Percentiles rank a stretch among this genome's conserved stretches.
phyloP scores from a whole-genome alignment of 345 rosid species.

The Eucalyptus curtisii region DNA sequence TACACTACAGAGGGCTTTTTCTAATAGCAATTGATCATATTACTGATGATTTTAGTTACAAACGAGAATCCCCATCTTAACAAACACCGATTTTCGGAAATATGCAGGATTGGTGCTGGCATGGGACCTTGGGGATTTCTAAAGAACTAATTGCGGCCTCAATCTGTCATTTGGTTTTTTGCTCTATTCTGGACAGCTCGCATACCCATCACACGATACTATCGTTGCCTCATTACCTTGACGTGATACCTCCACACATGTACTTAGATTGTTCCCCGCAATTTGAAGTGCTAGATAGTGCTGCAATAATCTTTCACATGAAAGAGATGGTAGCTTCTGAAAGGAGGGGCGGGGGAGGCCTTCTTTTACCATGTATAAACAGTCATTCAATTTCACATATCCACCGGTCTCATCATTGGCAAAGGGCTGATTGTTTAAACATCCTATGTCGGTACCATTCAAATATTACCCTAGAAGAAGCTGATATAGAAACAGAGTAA shows the following conservation, averaged over 20 bases:
- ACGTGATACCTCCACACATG: not conserved
- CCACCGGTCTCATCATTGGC: not conserved
- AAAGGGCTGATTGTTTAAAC: not conserved
- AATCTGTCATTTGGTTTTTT: not conserved
- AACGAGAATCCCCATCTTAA: not conserved
- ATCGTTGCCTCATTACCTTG: not conserved
- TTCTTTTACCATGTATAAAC: not conserved
- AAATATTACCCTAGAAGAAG: not conserved
- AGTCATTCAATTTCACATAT: not conserved
- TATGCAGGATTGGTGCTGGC: slow-evolving; percentile 78
- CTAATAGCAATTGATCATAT: not conserved
- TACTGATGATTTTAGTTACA: not conserved
- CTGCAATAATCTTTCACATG: not conserved
- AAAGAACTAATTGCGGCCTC: not conserved
- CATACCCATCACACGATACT: not conserved
- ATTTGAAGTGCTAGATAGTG: not conserved
- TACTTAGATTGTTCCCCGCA: not conserved
- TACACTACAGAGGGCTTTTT: not conserved
- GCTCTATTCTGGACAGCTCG: not conserved
- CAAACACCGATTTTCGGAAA: not conserved
- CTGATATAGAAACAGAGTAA: not conserved
- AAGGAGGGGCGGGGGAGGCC: not conserved
- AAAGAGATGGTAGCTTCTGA: not conserved
- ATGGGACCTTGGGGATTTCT: slow-evolving; percentile 92
- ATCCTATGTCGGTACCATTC: not conserved